Evolutionary conservation across 352 stramenopile genomes (phyloP).

Genomic region (Peronosclerospora sorghi): DNA sequence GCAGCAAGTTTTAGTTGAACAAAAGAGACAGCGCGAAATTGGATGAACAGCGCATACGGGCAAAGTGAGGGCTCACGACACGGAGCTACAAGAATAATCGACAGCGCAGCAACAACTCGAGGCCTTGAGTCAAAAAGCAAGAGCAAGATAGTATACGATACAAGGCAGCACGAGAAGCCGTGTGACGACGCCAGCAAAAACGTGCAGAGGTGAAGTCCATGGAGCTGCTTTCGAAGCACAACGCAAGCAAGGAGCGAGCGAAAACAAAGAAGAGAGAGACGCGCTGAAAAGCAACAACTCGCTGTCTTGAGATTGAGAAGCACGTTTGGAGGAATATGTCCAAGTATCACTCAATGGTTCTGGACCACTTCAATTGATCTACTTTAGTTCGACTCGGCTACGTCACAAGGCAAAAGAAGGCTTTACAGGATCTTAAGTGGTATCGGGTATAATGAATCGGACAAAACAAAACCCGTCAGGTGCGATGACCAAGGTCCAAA

Average conservation of each 20-base stretch:
- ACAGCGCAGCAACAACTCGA: constrained; percentile 14
- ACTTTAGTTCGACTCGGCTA: constrained; percentile 18
- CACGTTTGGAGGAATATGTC: constrained; percentile 61
- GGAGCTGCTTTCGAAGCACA: constrained; percentile 38
- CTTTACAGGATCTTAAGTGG: constrained; percentile 34
- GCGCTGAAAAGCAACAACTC: constrained; percentile 35
- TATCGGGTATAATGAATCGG: constrained; percentile 7
- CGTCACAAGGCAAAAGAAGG: constrained; percentile 36
- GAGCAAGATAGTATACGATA: constrained; percentile 24
- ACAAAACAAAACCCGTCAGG: constrained; percentile 21
- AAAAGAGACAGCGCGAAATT: constrained; percentile 35
- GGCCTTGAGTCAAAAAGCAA: constrained; percentile 18
- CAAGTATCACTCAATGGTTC: constrained; percentile 28
- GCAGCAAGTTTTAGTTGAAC: constrained; percentile 26
- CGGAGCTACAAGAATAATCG: constrained; percentile 16
- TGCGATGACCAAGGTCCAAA: no score
- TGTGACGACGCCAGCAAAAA: constrained; percentile 33
- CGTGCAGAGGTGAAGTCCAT: constrained; percentile 26
- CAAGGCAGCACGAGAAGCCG: constrained; percentile 25
- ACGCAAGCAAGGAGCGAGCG: constrained; percentile 31
- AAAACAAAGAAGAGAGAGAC: constrained; percentile 16
- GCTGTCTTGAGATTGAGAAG: constrained; percentile 41
- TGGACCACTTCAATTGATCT: constrained; percentile 29
- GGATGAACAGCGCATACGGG: constrained; percentile 26
- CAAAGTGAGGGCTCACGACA: constrained; percentile 26